phyloP scores from a whole-genome alignment of 1,139 yeast species.

The Pichia sp. region DNA sequence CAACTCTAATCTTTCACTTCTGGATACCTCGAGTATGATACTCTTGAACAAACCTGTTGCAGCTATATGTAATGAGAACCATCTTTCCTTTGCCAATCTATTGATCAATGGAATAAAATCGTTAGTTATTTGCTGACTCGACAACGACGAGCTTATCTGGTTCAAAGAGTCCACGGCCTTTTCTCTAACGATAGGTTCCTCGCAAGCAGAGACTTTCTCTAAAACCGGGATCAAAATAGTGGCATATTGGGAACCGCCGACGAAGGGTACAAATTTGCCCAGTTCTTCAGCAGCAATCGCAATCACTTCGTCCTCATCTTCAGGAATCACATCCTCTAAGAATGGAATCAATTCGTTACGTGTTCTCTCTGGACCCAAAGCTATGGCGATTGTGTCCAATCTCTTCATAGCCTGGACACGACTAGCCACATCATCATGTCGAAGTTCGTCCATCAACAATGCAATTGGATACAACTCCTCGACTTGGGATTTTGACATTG shows the following conservation, averaged over 20 bases:
- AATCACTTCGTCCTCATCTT: constrained; percentile 97
- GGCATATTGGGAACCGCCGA: constrained; percentile 83
- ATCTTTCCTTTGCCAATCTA: constrained; percentile 77
- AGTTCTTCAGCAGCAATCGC: constrained; percentile 89
- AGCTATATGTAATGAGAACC: constrained; percentile 94
- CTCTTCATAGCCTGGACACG: constrained; percentile 95
- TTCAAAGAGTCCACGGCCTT: constrained; percentile 87
- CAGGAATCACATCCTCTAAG: constrained; percentile 82
- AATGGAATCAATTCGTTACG: constrained; percentile 86
- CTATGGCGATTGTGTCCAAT: constrained; percentile 89
- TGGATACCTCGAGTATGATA: constrained; percentile 58
- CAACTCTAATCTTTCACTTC: constrained; percentile 52
- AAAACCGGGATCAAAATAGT: constrained; percentile 76
- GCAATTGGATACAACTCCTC: constrained; percentile 91
- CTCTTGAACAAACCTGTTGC: constrained; percentile 84
- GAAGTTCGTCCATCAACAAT: constrained; percentile 88
- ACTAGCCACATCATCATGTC: constrained; percentile 88
- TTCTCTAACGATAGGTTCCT: constrained; percentile 96
- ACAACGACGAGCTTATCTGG: constrained; percentile 58
- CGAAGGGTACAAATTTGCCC: constrained; percentile 77
- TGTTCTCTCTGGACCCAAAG: constrained; percentile 92
- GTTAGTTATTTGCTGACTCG: constrained; percentile 59
- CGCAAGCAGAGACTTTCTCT: constrained; percentile 85
- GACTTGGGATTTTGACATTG: constrained; percentile 11
- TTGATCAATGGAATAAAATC: constrained; percentile 73